Evolutionary conservation across 345 rosid genomes (phyloP), one percentile per base, ranked within the genome.

Genomic region (Linum tenue): DNA sequence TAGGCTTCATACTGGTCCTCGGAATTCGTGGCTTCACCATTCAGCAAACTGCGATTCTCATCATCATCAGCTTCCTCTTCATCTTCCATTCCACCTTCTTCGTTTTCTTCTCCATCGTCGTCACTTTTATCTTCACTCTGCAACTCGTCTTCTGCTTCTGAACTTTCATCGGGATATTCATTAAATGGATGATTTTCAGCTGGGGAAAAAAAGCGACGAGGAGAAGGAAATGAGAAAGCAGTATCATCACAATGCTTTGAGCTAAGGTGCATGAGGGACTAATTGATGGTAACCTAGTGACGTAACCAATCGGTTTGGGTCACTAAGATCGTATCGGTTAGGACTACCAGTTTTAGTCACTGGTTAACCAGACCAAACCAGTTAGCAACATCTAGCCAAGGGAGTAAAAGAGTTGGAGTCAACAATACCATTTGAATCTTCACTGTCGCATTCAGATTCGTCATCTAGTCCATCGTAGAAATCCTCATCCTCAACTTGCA

Each of bases 351-450:
- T 22, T 22, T 22, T 22, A 22, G 31, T 22, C 31, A 22, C 31
- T 22, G 31, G 31, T 22, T 22, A 22, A 22, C 31, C 31, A 22
- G 31, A 22, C 31, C 31, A 22, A 22, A 22, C 31, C 31, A 22
- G 31, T 22, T 22, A 22, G 31, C 31, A 22, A 22, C 31, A 22
- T 22, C 31, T 22, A 22, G 31, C 31, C 1, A 22, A 39, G n/a
- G 42, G 64, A 4, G 31, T 7, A 41, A 59, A 48, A 15, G 8
- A 64, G 22, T 2, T 12, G 56, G 43, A 38, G 11, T 16, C 6
- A 9, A 22, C 11, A 48, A 8, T 86, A 92, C 98, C 98, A 44
- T 92, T 94, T 39, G 99, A 94, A 75, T 94, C 99, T 48, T 90
- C 89, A 63, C 84, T 86, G 63, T 84, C 96, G 35, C 76, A 75